phyloP scores from a whole-genome alignment of 2,329 filamentous ascomycete species.

The Ophiostoma triangulosporum region DNA sequence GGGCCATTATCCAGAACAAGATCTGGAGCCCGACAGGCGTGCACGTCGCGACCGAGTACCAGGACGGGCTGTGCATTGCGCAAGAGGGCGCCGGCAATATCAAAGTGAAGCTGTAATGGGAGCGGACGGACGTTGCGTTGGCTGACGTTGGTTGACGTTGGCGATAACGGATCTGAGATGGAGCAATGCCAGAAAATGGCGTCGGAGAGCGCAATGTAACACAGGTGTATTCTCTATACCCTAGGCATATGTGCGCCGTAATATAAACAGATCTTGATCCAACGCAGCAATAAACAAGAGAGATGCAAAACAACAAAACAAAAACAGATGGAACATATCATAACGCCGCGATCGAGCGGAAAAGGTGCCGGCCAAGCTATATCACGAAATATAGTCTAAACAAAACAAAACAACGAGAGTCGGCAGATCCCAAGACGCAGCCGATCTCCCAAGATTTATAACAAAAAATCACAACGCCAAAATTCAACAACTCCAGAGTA shows the following conservation, averaged over 20 bases:
- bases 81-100: constrained; percentile 10
- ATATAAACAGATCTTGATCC: neutral
- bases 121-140: too few species aligned
- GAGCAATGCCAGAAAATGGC: neutral
- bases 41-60: constrained; percentile 41
- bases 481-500: neutral
- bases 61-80: constrained; percentile 34
- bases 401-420: neutral
- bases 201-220: neutral
- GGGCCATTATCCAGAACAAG: constrained; percentile 34
- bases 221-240: neutral
- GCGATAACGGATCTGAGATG: neutral
- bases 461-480: neutral
- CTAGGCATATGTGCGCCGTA: neutral
- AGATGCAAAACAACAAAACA: too few species aligned
- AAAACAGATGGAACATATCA: neutral
- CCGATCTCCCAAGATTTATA: neutral
- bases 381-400: neutral
- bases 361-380: too few species aligned
- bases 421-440: neutral
- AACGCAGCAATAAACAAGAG: neutral
- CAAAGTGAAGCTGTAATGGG: neutral
- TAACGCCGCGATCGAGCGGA: too few species aligned
- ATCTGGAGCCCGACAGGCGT: constrained; percentile 40
- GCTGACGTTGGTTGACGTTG: neutral